A percentile compares a stretch with the other conserved stretches of the same genome.
phyloP scores from a whole-genome alignment of 1,139 yeast genomes.

The Debaryomyces coudertii region DNA sequence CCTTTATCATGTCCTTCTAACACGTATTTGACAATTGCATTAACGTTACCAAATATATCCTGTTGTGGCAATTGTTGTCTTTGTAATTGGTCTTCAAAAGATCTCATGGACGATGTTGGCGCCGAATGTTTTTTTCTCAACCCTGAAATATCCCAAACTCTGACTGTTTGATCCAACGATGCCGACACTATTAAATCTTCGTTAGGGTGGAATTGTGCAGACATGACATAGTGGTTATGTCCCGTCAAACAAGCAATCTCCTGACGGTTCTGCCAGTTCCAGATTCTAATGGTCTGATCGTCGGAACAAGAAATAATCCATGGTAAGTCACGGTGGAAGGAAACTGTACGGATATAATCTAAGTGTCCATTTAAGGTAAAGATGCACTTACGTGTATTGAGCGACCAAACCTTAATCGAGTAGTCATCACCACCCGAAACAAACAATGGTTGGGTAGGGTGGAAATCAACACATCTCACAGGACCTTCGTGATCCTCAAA shows the following conservation, averaged over 20 bases:
- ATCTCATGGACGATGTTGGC: slow-evolving; percentile 54
- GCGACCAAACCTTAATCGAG: slow-evolving; percentile 93
- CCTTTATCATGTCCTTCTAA: slow-evolving; percentile 98
- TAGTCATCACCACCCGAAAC: slow-evolving; percentile 98
- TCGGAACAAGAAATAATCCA: slow-evolving; percentile 97
- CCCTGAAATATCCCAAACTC: slow-evolving; percentile 98
- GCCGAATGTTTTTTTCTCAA: slow-evolving; percentile 96
- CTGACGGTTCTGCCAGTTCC: slow-evolving; percentile 99
- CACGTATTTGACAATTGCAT: slow-evolving; percentile 93
- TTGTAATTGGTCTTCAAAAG: slow-evolving; percentile 80
- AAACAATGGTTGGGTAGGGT: slow-evolving; percentile 95
- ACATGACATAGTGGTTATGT: slow-evolving; percentile 97
- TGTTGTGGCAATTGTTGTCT: slow-evolving; percentile 78
- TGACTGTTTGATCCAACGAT: slow-evolving; percentile 96
- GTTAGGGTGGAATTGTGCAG: slow-evolving; percentile 95
- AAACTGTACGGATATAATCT: slow-evolving; percentile 93
- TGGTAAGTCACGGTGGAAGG: slow-evolving; percentile 94
- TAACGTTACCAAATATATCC: slow-evolving; percentile 92
- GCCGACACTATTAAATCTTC: slow-evolving; percentile 96
- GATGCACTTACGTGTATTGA: slow-evolving; percentile 86
- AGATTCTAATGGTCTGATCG: slow-evolving; percentile 96
- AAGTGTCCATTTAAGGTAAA: slow-evolving; percentile 92
- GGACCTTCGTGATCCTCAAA: slow-evolving; percentile 99
- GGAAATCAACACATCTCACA: slow-evolving; percentile 93
- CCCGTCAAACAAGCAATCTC: slow-evolving; percentile 98